phyloP scores from a whole-genome alignment of 768 basidiomycete genomes.

The Rhodosporidiobolus odoratus region DNA sequence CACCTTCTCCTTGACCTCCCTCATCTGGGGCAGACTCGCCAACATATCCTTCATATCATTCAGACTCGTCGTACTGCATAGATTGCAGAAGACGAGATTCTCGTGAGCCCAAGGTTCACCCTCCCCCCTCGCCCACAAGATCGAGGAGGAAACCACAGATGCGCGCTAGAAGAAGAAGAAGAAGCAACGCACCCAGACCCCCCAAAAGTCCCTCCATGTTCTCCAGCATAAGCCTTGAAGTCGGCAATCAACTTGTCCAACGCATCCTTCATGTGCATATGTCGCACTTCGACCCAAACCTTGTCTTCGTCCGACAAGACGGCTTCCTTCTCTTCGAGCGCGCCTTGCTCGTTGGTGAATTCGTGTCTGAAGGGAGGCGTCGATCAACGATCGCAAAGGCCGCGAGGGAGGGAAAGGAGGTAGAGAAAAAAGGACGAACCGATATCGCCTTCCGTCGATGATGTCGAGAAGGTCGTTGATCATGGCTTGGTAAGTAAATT shows the following conservation, averaged over 20 bases:
- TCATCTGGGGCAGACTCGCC: conserved; percentile 85
- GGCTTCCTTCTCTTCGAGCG: conserved; percentile 81
- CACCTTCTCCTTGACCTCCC: conserved; percentile 91
- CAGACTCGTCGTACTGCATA: conserved; percentile 65
- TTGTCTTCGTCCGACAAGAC: conserved; percentile 77
- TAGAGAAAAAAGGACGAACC: conserved; percentile 53
- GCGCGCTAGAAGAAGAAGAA: background rate
- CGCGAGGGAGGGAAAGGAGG: background rate
- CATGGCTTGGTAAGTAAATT: conserved; percentile 99
- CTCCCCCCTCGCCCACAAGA: background rate
- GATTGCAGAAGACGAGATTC: background rate
- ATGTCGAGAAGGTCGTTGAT: conserved; percentile 87
- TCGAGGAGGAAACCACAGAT: background rate
- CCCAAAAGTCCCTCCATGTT: conserved; percentile 92
- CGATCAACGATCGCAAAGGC: conserved; percentile 3
- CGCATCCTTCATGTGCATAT: conserved; percentile 98
- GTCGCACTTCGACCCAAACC: conserved; percentile 87
- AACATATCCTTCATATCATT: conserved; percentile 99
- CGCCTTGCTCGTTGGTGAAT: conserved; percentile 78
- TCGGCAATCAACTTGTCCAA: conserved; percentile 95
- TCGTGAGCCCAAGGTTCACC: background rate
- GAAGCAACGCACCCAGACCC: conserved; percentile 46
- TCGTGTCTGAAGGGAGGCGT: conserved; percentile 61
- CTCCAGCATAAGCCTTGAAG: conserved; percentile 88
- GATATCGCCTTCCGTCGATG: conserved; percentile 76